Base-by-base conservation (phyloP, 805 yeast species). In the Diddensiella santjacobensis region DNA sequence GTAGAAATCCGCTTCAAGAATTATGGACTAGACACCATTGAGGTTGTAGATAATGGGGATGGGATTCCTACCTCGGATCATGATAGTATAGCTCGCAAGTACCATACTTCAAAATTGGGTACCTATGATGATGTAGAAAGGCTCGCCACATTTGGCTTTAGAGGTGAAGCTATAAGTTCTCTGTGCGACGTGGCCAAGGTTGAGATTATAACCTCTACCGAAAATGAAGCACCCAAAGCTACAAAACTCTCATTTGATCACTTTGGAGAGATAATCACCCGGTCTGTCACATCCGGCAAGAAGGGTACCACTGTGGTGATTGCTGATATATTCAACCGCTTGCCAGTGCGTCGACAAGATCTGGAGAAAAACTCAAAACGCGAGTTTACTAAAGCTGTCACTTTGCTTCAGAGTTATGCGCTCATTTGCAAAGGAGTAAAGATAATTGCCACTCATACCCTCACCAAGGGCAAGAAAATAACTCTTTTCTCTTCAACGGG, bases 261-360 rank as follows among this genome's bases (percentile, higher is more conserved):
- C 2, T 58, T 66, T 56, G 99, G 98, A 0, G 53, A 59, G 0
- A 60, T 90, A 11, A 33, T 45, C 0, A 45, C 52, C 0, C 63
- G 68, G 13, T 64, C 70, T 15, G 57, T 62, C 0, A 62, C 73
- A 0, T 71, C 83, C 1, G 80, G 89, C 2, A 71, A 73, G 17
- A 73, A 69, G 44, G 99, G 99, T 1, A 90, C 97, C 0, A 67
- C 78, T 0, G 76, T 88, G 0, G 58, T 58, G 0, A 70, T 93
- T 3, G 57, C 76, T 1, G 72, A 80, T 36, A 57, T 93, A 8
- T 93, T 93, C 60, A 64, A 73, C 6, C 74, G 69, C 44, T 65
- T 90, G 45, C 98, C 98, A 0, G 99, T 95, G 4, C 71, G 99
- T 50, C 72, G 80, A 42, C 83, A 81, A 58, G 89, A 86, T 54